Conservation (phyloP, 225 moss, liverwort and hornwort genomes). For the Polytrichum formosum region DNA sequence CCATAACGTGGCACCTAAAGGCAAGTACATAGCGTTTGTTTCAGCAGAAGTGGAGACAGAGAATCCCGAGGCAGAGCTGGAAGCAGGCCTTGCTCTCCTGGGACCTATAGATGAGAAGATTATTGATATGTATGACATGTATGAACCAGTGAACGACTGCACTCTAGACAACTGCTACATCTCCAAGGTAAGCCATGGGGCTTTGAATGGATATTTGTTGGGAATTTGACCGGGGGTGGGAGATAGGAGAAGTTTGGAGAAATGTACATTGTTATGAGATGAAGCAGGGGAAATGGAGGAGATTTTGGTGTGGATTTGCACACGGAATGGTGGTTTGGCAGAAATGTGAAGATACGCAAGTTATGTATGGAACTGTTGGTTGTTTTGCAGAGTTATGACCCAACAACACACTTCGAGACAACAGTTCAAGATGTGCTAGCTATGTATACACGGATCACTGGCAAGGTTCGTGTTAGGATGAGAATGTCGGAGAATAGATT, state of each 20-base stretch:
- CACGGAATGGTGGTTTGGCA: too few relatives aligned
- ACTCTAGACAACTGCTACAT: slow-evolving; percentile 83
- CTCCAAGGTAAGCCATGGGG: slow-evolving; percentile 51
- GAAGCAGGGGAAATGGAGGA: too few relatives aligned
- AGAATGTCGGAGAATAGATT: neutral
- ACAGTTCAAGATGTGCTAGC: slow-evolving; percentile 87
- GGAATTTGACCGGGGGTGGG: too few relatives aligned
- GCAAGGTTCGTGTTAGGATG: slow-evolving; percentile 53
- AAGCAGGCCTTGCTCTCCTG: slow-evolving; percentile 80
- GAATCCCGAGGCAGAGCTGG: slow-evolving; percentile 77
- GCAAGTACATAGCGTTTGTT: slow-evolving; percentile 95
- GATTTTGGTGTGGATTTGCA: too few relatives aligned
- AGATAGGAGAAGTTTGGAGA: too few relatives aligned
- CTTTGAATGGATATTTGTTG: neutral
- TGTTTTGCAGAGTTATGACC: slow-evolving; percentile 84
- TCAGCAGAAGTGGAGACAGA: slow-evolving; percentile 92
- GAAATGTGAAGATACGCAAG: too few relatives aligned
- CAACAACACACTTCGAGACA: slow-evolving; percentile 93
- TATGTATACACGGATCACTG: slow-evolving; percentile 91
- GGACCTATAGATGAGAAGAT: slow-evolving; percentile 84
- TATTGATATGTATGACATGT: slow-evolving; percentile 81
- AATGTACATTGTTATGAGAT: too few relatives aligned
- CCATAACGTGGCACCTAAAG: slow-evolving; percentile 93
- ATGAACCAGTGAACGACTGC: slow-evolving; percentile 88
- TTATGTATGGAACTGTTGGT: too few relatives aligned